Base-by-base conservation (phyloP, 116 monocot genomes). In the Thalassia testudinum region DNA sequence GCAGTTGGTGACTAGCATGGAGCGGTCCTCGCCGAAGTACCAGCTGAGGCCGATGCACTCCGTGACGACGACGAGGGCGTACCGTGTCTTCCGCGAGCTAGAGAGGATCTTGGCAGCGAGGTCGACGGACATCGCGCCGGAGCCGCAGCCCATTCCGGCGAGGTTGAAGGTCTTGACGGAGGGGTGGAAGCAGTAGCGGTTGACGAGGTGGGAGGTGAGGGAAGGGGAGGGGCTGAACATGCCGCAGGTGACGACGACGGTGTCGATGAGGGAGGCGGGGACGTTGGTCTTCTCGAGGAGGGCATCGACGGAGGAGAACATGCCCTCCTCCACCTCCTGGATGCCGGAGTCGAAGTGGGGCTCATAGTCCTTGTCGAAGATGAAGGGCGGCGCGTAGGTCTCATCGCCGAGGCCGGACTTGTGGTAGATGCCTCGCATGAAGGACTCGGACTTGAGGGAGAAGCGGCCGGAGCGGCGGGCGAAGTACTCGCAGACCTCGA, bases 1-100 rank as follows among this genome's bases (percentile, higher is more conserved):
- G 76, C 91, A 91, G 74, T 92, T 86, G 24, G 86, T 77, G 19
- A 92, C 86, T 16, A 92, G 76, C 92, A 92, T 86, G 37, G 79
- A 82, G 16, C 79, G 70, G 58, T 91, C 65, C 17, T 68, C 72
- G 1, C 82, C 82, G 21, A 79, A 92, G 71, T 91, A 91, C 91
- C 86, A 82, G 59, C 72, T 86, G 12, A 82, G 50, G 58, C 82
- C 72, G 15, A 56, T 72, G 77, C 55, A 67, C 70, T 92, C 91
- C 0, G 91, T 91, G 51, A 74, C 74, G 20, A 79, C 74, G 8
- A 91, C 68, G 1, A 91, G 66, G 0, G 64, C 82, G 38, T 79
- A 70, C 17, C 75, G 51, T 1, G 53, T 25, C 26, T 26, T 12
- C 12, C 30, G 30, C 21, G 47, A 19, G 19, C 18, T 16, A 23